A percentile compares a stretch with the other conserved stretches of the same genome.
Conservation (phyloP, 1,139 yeast genomes). For the Geotrichum reessii region DNA sequence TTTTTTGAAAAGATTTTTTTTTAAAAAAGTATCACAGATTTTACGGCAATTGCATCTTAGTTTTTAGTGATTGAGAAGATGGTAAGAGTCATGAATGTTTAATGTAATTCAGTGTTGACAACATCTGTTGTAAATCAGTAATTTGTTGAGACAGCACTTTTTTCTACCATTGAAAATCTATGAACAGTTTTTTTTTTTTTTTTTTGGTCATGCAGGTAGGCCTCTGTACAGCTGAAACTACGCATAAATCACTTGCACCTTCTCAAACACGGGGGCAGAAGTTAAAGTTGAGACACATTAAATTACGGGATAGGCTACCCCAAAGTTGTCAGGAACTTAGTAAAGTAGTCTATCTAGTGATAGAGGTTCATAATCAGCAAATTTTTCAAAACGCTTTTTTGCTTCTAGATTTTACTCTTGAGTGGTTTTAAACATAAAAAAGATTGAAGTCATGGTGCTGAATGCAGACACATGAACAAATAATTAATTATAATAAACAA, state of each 20-base stretch:
- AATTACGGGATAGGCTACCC: slow-evolving; percentile 19
- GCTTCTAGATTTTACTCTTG: no score
- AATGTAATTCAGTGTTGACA: no score
- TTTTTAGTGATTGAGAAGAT: no score
- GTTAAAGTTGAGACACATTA: slow-evolving; percentile 30
- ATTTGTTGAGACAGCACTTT: no score
- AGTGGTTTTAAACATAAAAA: not conserved
- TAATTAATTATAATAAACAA: not conserved
- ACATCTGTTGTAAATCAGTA: no score
- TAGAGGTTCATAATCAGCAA: no score
- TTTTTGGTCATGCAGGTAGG: not conserved
- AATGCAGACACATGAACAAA: not conserved
- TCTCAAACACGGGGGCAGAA: not conserved
- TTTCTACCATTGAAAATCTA: not conserved
- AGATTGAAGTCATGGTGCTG: not conserved
- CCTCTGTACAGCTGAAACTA: not conserved
- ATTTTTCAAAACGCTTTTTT: no score
- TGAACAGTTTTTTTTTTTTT: not conserved
- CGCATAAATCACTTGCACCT: not conserved
- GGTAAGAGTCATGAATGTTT: no score
- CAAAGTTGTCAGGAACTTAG: no score
- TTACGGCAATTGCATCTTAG: no score
- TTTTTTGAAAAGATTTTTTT: not conserved
- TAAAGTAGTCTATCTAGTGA: no score
- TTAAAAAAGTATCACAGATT: not conserved